Conservation (phyloP, 2,329 filamentous ascomycete species). For the Sporothrix euskadiensis region DNA sequence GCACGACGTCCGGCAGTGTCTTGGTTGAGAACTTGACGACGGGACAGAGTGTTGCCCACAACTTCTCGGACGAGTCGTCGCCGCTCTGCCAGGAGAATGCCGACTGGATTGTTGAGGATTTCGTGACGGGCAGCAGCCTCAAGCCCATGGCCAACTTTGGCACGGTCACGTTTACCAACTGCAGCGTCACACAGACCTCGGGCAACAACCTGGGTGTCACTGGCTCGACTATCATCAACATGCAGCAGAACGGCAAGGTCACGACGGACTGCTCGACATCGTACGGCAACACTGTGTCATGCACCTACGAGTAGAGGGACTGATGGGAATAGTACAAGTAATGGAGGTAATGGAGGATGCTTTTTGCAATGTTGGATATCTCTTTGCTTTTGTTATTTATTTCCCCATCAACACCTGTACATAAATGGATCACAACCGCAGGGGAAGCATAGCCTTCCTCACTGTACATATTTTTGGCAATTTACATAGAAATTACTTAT, state of each 20-base stretch:
- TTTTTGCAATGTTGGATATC: not conserved
- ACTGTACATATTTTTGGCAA: not conserved
- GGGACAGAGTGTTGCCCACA: conserved; percentile 52
- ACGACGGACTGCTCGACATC: conserved; percentile 34
- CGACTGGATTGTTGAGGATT: conserved; percentile 41
- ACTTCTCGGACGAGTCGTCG: conserved; percentile 39
- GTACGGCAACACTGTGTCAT: conserved; percentile 32
- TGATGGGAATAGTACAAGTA: not conserved
- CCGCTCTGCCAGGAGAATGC: conserved; percentile 37
- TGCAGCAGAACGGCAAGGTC: conserved; percentile 32
- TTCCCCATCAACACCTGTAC: not conserved
- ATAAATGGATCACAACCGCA: not conserved
- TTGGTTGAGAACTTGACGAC: conserved; percentile 38
- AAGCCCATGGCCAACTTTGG: conserved; percentile 37
- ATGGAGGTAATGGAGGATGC: not conserved
- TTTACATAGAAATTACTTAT: not conserved
- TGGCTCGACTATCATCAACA: conserved; percentile 46
- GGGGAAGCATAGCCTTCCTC: not conserved
- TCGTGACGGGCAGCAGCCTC: conserved; percentile 33
- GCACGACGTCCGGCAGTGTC: conserved; percentile 37
- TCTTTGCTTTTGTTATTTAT: not conserved
- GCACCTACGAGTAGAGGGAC: conserved; percentile 48
- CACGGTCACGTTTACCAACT: conserved; percentile 46
- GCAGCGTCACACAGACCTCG: conserved; percentile 39
- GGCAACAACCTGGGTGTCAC: conserved; percentile 39